Base-by-base conservation (phyloP, 164 flowering plant species). In the Macadamia integrifolia region DNA sequence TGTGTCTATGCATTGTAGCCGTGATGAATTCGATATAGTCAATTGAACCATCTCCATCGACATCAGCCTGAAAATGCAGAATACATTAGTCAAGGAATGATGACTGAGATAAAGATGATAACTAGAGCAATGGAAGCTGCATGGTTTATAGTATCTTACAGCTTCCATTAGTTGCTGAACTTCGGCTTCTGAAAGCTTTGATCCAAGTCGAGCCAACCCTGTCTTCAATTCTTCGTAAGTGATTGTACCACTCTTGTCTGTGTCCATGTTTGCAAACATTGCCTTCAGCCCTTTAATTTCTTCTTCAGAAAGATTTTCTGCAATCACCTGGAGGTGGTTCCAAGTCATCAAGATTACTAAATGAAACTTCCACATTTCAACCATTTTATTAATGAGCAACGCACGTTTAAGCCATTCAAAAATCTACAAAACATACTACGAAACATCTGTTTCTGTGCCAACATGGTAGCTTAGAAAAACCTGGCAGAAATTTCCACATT, bases 151-250 rank as follows among this genome's bases (percentile, higher is more conserved):
- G 46, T 67, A 66, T 74, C 87, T 80, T 85, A 93, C 98, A 60
- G 98, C 96, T 77, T 93, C 97, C 98, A 93, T 87, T 55, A 93
- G 92, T 70, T 90, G 96, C 79, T 79, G 73, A 58, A 91, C 94
- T 83, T 93, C 97, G 53, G 82, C 79, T 70, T 93, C 93, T 8
- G 94, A 80, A 60, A 91, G 96, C 77, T 82, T 93, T 42, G 96
- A 91, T 31, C 97, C 97, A 73, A 91, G 90, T 68, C 87, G 81
- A 60, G 96, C 90, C 76, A 93, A 77, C 23, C 98, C 97, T 35
- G 81, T 64, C 78, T 86, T 88, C 71, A 91, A 83, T 78, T 93
- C 97, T 50, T 90, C 94, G 60, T 91, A 88, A 14, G 98, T 93
- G 71, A 91, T 90, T 32, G 96, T 82, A 46, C 98, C 96, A 74